Conservation (phyloP, 148 eudicot species). For the Silene latifolia region DNA sequence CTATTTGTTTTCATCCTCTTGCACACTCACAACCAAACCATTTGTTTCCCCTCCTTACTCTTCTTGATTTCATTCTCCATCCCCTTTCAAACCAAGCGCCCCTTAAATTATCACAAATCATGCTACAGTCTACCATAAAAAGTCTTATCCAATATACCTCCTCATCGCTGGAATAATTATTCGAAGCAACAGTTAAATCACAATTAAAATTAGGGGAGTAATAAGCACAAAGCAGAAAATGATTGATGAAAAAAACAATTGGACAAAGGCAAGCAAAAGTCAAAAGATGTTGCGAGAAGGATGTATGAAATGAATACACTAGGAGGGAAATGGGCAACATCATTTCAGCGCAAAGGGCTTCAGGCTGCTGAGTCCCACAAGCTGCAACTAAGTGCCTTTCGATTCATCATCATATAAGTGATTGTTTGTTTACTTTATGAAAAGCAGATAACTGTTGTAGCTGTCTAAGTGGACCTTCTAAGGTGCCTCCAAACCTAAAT, state of each 20-base stretch:
- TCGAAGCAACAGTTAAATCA: neutral
- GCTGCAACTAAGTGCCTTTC: conserved; percentile 18
- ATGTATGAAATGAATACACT: neutral
- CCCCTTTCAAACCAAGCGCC: too few species aligned
- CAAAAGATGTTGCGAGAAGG: conserved; percentile 18
- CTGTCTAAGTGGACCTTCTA: neutral
- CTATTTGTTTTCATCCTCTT: too few species aligned
- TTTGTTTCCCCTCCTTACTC: too few species aligned
- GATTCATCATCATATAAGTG: conserved; percentile 5
- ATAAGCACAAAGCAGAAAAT: neutral
- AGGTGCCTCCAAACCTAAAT: conserved; percentile 14
- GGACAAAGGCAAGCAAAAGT: conserved; percentile 24
- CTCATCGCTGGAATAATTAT: too few species aligned
- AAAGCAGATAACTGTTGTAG: conserved; percentile 20
- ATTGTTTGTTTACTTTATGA: conserved; percentile 20
- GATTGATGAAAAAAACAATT: neutral
- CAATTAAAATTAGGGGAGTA: neutral
- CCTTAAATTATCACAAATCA: too few species aligned
- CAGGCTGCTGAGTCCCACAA: conserved; percentile 25
- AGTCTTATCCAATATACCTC: too few species aligned
- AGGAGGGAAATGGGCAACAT: conserved; percentile 1
- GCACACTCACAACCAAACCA: too few species aligned
- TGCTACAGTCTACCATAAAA: too few species aligned
- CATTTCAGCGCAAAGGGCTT: neutral
- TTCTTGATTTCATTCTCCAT: too few species aligned